phyloP scores from a whole-genome alignment of 495 filamentous ascomycete species.

The Astrocystis sublimbata region DNA sequence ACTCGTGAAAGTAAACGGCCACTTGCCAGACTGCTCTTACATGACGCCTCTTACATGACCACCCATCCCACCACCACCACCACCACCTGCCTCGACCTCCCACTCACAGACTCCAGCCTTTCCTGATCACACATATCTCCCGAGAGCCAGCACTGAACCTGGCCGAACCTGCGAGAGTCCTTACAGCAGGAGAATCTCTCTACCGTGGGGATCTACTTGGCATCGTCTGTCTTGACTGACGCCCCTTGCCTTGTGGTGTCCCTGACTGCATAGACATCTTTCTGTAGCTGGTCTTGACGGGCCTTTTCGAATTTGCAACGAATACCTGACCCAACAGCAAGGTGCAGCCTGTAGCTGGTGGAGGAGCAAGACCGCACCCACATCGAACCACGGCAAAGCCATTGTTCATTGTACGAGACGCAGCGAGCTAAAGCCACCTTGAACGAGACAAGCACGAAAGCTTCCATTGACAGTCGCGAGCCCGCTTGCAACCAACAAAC shows the following conservation, averaged over 20 bases:
- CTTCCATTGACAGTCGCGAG: neutral
- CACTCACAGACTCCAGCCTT: neutral
- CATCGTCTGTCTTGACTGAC: neutral
- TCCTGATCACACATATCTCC: neutral
- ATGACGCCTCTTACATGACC: neutral
- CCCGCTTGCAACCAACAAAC: slow-evolving; percentile 2
- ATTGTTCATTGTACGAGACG: slow-evolving; percentile 2
- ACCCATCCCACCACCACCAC: neutral
- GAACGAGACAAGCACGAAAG: slow-evolving; percentile 9
- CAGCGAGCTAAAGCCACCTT: neutral
- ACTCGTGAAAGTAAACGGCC: slow-evolving; percentile 11
- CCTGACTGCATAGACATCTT: too few relatives aligned
- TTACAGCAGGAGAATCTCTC: neutral
- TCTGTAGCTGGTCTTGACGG: neutral
- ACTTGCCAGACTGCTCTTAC: neutral
- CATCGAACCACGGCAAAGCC: neutral
- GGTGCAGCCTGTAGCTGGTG: neutral
- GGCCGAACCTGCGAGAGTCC: slow-evolving; percentile 1
- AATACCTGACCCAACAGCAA: neutral
- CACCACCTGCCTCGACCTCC: neutral
- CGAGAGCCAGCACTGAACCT: neutral
- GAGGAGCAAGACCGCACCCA: neutral
- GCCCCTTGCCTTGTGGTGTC: too few relatives aligned
- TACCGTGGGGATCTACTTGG: neutral
- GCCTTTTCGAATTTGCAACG: neutral